Percentiles rank a stretch among this genome's conserved stretches.
phyloP scores from a whole-genome alignment of 176 grass and related monocot genomes.

The Otatea glauca region DNA sequence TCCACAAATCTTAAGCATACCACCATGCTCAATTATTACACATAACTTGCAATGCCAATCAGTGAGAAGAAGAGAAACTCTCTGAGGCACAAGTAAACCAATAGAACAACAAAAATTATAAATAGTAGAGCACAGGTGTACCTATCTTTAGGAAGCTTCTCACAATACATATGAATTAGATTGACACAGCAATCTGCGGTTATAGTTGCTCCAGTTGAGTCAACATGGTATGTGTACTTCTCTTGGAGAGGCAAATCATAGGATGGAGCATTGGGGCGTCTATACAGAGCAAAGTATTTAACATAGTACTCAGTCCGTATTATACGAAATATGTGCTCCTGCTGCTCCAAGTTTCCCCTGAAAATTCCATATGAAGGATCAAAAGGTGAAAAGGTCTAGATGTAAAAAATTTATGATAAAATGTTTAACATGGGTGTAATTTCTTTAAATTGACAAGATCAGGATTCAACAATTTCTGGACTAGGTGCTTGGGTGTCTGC shows the following conservation, averaged over 20 bases:
- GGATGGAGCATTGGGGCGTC: slow-evolving; percentile 42
- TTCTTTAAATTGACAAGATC: neutral
- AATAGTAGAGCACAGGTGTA: slow-evolving; percentile 36
- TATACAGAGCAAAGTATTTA: slow-evolving; percentile 59
- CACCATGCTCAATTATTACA: neutral
- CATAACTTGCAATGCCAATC: slow-evolving; percentile 13
- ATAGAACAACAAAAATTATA: slow-evolving; percentile 20
- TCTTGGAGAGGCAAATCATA: slow-evolving; percentile 48
- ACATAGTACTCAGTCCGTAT: slow-evolving; percentile 74
- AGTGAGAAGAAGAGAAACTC: slow-evolving; percentile 2
- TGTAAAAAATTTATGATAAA: neutral
- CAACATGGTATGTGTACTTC: slow-evolving; percentile 63
- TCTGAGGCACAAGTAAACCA: neutral
- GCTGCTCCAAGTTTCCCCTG: slow-evolving; percentile 76
- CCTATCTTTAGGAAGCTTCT: slow-evolving; percentile 90
- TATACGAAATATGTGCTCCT: slow-evolving; percentile 75
- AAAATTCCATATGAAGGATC: slow-evolving; percentile 31
- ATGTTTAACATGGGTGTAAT: slow-evolving; percentile 16
- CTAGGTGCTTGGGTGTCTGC: neutral
- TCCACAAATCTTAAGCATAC: slow-evolving; percentile 5
- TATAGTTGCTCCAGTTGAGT: slow-evolving; percentile 82
- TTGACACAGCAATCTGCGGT: slow-evolving; percentile 68
- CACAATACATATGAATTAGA: slow-evolving; percentile 76
- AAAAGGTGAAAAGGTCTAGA: slow-evolving; percentile 7
- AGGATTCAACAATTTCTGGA: neutral